Evolutionary conservation across 2,329 filamentous ascomycete species (phyloP), one percentile per base, ranked within the genome.

Genomic region (Fusarium dlaminii): DNA sequence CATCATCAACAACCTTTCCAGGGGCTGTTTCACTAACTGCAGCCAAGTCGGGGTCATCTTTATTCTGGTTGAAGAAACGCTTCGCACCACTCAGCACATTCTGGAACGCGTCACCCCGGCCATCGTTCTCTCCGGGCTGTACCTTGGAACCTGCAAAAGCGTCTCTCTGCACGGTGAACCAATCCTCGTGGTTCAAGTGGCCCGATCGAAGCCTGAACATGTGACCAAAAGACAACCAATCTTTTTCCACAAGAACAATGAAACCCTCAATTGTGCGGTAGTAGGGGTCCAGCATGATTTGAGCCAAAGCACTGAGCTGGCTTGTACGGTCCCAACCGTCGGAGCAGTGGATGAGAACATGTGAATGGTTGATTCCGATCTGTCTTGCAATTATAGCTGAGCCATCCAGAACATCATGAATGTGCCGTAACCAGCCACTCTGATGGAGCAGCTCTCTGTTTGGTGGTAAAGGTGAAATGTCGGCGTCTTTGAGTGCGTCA

Each of bases 311-410:
- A 78, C 95, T 97, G 58, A 99, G 88, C 83, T 99, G 96, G 78
- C 95, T 96, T 13, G 96, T 99, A 57, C 96, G 92, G 83, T 99
- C 96, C 96, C 96, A 99, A 8, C 96, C 96, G 82, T 99, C 96
- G 5, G 96, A 98, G 83, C 96, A 99, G 83, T 99, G 96, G 55
- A 99, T 98, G 51, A 99, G 86, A 17, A 97, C 96, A 81, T 99
- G 95, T 3, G 95, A 98, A 79, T 98, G 96, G 74, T 94, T 93
- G 66, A 98, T 91, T 36, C 95, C 96, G 39, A 99, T 92, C 77
- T 96, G 94, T 37, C 93, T 89, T 36, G 95, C 93, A 76, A 98
- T 97, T 64, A 97, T 86, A 55, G 91, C 90, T 11, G 95, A 92
- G 2, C 96, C 96, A 70, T 96, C 93, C 22, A 99, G 85, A 51